Conservation (phyloP, 2,329 filamentous ascomycete species). For the Botrytis pseudocinerea region DNA sequence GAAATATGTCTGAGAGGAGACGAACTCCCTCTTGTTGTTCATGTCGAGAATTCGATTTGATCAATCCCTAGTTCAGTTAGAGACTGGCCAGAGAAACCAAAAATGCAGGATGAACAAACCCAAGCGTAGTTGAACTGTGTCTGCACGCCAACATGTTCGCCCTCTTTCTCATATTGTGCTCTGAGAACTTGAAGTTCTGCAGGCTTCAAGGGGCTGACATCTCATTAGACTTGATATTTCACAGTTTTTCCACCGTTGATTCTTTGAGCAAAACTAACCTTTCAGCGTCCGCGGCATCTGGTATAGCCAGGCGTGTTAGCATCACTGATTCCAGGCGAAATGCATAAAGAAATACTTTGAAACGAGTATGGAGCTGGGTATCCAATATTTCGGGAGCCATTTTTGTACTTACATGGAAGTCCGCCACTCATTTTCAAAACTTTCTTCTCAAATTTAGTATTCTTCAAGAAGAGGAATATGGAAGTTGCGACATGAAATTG, state of each 20-base stretch:
- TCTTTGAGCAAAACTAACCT: constrained; percentile 58
- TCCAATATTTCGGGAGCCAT: constrained; percentile 32
- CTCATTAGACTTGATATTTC: constrained; percentile 28
- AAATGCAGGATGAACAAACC: constrained; percentile 55
- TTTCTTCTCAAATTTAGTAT: constrained; percentile 14
- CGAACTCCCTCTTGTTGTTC: constrained; percentile 95
- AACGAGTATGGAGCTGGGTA: constrained; percentile 34
- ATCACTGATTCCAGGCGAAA: constrained; percentile 35
- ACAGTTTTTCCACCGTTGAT: not conserved
- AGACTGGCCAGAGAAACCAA: not conserved
- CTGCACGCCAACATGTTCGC: constrained; percentile 93
- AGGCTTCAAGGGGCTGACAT: constrained; percentile 77
- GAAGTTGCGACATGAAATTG: constrained; percentile 30
- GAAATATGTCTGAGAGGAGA: constrained; percentile 94
- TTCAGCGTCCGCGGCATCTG: constrained; percentile 97
- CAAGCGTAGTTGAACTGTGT: constrained; percentile 99
- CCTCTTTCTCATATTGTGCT: constrained; percentile 95
- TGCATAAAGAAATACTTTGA: constrained; percentile 34
- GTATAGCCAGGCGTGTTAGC: constrained; percentile 37
- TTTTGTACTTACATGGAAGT: constrained; percentile 43
- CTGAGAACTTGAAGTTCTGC: constrained; percentile 91
- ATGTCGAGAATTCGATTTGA: constrained; percentile 80
- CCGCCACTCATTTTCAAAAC: constrained; percentile 36
- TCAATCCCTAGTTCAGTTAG: constrained; percentile 70
- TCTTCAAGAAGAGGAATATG: constrained; percentile 5